Conservation (phyloP, 768 basidiomycete species). For the Termitomyces sp. region DNA sequence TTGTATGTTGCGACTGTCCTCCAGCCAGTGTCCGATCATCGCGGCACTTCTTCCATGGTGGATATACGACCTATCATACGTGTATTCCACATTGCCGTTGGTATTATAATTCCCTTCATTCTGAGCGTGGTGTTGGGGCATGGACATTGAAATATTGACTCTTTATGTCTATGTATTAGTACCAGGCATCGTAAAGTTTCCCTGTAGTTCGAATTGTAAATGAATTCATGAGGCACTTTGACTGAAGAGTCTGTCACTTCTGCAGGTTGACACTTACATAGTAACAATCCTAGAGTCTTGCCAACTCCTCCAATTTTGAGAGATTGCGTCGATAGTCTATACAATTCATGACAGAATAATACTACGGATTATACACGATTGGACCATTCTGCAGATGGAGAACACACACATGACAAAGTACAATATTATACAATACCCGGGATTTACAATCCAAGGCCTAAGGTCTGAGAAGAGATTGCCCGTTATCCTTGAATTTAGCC, state of each 20-base stretch:
- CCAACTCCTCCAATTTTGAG: neutral
- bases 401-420: neutral
- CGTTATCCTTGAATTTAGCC: conserved; percentile 67
- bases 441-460: neutral
- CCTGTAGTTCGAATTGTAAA: neutral
- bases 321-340: neutral
- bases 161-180: conserved; percentile 2
- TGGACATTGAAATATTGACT: conserved; percentile 40
- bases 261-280: no score
- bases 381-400: neutral
- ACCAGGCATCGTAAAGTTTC: neutral
- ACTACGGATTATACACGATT: neutral
- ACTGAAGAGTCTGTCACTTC: no score
- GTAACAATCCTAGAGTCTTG: no score
- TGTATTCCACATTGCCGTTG: conserved; percentile 48
- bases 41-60: conserved; percentile 24
- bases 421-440: neutral
- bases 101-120: conserved; percentile 68
- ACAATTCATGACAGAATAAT: neutral
- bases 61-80: conserved; percentile 42
- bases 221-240: no score
- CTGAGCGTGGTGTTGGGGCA: conserved; percentile 60
- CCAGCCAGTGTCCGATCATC: conserved; percentile 62
- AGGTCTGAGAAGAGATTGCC: conserved; percentile 45
- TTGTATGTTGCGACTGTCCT: conserved; percentile 90